Evolutionary conservation across 2,329 filamentous ascomycete genomes (phyloP), one percentile per base, ranked within the genome.

Genomic region (Neurospora sp.): DNA sequence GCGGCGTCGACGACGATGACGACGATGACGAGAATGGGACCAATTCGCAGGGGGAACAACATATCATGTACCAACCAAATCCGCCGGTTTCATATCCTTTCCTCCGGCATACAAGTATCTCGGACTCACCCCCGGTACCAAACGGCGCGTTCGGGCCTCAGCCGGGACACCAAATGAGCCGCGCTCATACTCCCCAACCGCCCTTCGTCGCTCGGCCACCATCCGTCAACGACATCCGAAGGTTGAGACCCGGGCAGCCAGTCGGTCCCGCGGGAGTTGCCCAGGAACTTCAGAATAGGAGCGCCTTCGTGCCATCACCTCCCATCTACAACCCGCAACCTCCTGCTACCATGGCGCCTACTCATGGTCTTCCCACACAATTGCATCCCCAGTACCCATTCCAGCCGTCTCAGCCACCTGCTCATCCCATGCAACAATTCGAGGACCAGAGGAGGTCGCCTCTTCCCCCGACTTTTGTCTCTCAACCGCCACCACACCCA

Each of bases 71-170:
- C 12, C 78, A 62, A 81, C 39, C 86, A 88, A 73, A 88, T 91
- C 84, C 87, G 92, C 75, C 89, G 89, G 69, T 88, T 89, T 66
- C 91, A 92, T 74, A 88, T 88, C 74, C 91, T 73, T 92, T 95
- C 76, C 90, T 97, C 74, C 87, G 92, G 77, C 91, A 96, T 75
- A 87, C 90, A 69, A 93, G 92, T 23, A 91, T 93, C 11, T 96
- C 93, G 33, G 92, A 90, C 39, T 97, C 95, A 33, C 95, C 95
- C 70, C 95, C 95, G 3, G 92, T 97, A 74, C 87, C 87, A 68
- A 96, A 93, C 77, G 90, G 90, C 73, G 86, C 90, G 73, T 86
- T 87, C 33, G 93, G 90, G 75, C 87, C 88, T 73, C 86, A 88
- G 70, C 81, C 77, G 8, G 81, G 81, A 67, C 79, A 83, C 75